These are phyloP conservation scores for Sporobolomyces roseus DNA, from an alignment of 768 basidiomycete species.

Conservation along the genomic window DNA sequence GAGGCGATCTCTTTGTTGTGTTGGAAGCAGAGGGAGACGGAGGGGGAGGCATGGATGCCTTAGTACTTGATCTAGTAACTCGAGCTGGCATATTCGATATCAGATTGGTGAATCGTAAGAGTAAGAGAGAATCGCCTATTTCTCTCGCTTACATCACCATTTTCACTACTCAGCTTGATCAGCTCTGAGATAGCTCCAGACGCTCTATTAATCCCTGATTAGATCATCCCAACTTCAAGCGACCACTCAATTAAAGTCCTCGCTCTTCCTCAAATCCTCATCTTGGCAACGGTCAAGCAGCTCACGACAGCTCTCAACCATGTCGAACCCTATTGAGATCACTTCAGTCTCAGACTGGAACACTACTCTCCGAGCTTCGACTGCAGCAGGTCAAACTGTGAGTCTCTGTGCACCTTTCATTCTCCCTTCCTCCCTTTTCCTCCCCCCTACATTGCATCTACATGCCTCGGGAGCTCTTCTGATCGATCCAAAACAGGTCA, in stretches of 20 bases:
- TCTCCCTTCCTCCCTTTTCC: background rate
- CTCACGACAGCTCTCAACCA: background rate
- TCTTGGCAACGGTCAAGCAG: background rate
- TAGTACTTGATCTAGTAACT: slow-evolving; percentile 6
- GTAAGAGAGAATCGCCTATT: background rate
- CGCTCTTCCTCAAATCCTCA: background rate
- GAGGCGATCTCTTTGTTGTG: slow-evolving; percentile 12
- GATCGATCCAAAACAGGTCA: too few species aligned
- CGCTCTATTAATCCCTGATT: background rate
- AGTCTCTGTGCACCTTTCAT: too few species aligned
- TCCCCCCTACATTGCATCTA: too few species aligned
- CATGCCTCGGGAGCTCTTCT: too few species aligned
- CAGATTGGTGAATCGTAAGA: background rate
- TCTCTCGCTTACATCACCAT: background rate
- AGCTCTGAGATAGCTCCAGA: too few species aligned
- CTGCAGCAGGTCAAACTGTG: slow-evolving; percentile 28
- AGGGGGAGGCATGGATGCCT: background rate
- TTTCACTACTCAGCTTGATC: too few species aligned
- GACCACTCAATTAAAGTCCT: background rate
- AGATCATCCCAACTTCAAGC: too few species aligned
- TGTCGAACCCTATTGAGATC: slow-evolving; percentile 26
- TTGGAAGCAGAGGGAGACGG: slow-evolving; percentile 8
- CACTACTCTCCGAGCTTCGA: slow-evolving; percentile 15
- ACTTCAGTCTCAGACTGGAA: slow-evolving; percentile 32
- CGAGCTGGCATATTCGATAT: slow-evolving; percentile 14